Evolutionary conservation across 352 stramenopile species (phyloP), one percentile per base, ranked within the genome.

Genomic region (Pythium apleroticum): DNA sequence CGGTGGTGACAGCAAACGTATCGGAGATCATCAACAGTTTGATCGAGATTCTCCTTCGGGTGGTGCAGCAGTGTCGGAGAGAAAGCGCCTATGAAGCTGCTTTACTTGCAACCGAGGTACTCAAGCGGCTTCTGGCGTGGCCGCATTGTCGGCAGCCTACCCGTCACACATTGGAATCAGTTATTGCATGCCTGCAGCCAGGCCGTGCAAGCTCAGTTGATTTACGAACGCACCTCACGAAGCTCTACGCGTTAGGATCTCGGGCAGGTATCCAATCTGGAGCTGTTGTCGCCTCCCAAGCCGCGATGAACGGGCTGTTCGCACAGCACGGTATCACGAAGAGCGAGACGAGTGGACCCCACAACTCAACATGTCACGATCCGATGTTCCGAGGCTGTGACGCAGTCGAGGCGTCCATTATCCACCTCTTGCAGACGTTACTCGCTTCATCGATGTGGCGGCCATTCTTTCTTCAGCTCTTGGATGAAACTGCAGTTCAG

Each of bases 171-270:
- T 8, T 50, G 7, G n/a, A 10, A 9, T 17, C 20, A 50, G 20
- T 28, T 6, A 50, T 50, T 20, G 43, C 19, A 5, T 50, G 20
- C n/a, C 3, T 50, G n/a, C 20, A 28, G 43, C 22, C 15, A 2
- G 17, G 10, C 9, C n/a, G 27, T 19, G 33, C 46, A 17, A 35
- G 12, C 12, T 20, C 33, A 2, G 7, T 11, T 8, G 60, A 61
- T 37, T 25, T 61, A 8, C 17, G 31, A 27, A 19, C 35, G 9
- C 15, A 59, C 2, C 82, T 88, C 20, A 46, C 78, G 7, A 60
- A 73, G 50, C 84, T 69, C 12, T 54, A 64, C 48, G 55, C 55
- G 15, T 55, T 60, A 20, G 52, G 54, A 17, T 25, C 54, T 10
- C 48, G 54, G 20, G 54, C 37, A n/a, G 63, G 63, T 12, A 31